Conservation (phyloP, 208 protist genomes). For the Borovskyia barvae region DNA sequence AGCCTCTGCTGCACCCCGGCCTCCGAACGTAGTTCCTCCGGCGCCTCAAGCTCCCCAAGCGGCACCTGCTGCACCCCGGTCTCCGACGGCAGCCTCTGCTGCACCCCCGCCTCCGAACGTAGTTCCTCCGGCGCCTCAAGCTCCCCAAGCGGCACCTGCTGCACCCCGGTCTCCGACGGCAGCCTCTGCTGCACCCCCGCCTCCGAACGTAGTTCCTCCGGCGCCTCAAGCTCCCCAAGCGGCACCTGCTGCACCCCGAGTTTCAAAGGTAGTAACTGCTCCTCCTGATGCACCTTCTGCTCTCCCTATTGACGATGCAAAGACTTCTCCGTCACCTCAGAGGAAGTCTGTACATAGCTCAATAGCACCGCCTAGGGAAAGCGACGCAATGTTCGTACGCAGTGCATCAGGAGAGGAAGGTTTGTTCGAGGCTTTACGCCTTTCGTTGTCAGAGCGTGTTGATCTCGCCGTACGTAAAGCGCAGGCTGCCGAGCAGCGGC, state of each 20-base stretch:
- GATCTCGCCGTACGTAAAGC: slow-evolving; percentile 27
- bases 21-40: neutral
- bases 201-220: neutral
- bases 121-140: too few species aligned
- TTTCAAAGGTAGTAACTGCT: neutral
- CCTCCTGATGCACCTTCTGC: neutral
- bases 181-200: slow-evolving; percentile 1
- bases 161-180: slow-evolving; percentile 1
- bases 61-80: neutral
- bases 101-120: slow-evolving; percentile 4
- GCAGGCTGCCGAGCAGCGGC: neutral
- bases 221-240: neutral
- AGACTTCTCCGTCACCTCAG: slow-evolving; percentile 3
- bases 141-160: slow-evolving; percentile 1
- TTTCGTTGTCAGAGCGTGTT: slow-evolving; percentile 27
- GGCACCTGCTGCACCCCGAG: slow-evolving; percentile 3
- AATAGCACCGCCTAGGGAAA: slow-evolving; percentile 19
- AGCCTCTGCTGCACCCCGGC: neutral
- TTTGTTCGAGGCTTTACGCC: slow-evolving; percentile 13
- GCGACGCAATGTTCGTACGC: neutral
- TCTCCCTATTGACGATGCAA: neutral
- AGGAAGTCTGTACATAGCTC: neutral
- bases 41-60: neutral
- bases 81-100: neutral
- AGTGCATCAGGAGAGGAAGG: neutral